phyloP scores from a whole-genome alignment of 768 basidiomycete genomes.

The Dentipellis sp. region DNA sequence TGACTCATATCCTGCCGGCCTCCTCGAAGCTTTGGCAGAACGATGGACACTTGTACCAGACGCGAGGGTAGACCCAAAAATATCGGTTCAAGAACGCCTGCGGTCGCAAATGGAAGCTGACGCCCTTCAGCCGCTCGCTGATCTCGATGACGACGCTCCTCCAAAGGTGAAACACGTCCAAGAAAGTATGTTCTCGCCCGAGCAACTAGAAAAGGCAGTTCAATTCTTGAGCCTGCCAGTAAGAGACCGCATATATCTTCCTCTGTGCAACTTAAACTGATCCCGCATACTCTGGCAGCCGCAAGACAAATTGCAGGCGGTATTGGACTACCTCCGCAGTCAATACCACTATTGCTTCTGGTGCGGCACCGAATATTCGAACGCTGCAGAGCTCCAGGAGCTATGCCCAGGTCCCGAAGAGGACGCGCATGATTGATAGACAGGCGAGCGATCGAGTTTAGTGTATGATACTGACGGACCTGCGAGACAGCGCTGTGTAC shows the following conservation, averaged over 20 bases:
- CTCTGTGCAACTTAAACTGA: background rate
- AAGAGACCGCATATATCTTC: slow-evolving; percentile 20
- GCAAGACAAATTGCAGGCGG: slow-evolving; percentile 54
- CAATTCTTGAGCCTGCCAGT: slow-evolving; percentile 58
- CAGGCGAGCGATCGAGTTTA: background rate
- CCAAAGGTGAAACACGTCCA: slow-evolving; percentile 13
- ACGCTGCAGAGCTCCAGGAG: slow-evolving; percentile 44
- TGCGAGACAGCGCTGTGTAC: background rate
- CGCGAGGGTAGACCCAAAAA: slow-evolving; percentile 18
- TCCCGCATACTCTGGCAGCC: slow-evolving; percentile 35
- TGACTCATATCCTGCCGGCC: slow-evolving; percentile 56
- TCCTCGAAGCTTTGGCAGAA: slow-evolving; percentile 50
- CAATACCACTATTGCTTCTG: slow-evolving; percentile 78
- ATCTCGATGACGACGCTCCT: slow-evolving; percentile 29
- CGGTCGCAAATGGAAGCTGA: slow-evolving; percentile 69
- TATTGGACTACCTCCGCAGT: slow-evolving; percentile 66
- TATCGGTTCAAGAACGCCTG: slow-evolving; percentile 38
- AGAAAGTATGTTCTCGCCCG: slow-evolving; percentile 33
- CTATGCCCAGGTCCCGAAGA: slow-evolving; percentile 73
- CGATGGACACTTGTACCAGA: slow-evolving; percentile 12
- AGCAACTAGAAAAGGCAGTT: slow-evolving; percentile 58
- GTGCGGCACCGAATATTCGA: slow-evolving; percentile 74
- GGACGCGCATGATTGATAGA: slow-evolving; percentile 66
- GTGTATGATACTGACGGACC: background rate
- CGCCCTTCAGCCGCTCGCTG: slow-evolving; percentile 43